These are phyloP conservation scores for Phytophthora pseudosyringae DNA, from an alignment of 352 stramenopile species.

Conservation along the genomic window DNA sequence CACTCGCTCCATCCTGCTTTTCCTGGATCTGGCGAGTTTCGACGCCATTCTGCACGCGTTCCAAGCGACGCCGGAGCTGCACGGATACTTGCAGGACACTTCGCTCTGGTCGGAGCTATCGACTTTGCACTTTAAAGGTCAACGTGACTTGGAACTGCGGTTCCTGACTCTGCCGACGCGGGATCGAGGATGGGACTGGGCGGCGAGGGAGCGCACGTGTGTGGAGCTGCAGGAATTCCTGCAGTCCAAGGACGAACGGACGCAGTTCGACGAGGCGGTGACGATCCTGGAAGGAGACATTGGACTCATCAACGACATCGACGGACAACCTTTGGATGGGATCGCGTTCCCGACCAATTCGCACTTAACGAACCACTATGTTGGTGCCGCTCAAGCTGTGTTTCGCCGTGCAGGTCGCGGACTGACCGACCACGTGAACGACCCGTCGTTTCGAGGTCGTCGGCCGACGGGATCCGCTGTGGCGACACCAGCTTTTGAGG, in stretches of 20 bases:
- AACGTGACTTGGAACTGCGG: constrained; percentile 26
- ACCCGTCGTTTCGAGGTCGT: constrained; percentile 32
- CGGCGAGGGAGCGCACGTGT: constrained; percentile 28
- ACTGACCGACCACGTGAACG: constrained; percentile 40
- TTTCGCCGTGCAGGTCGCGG: constrained; percentile 51
- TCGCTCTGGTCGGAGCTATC: constrained; percentile 49
- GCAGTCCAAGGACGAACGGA: constrained; percentile 35
- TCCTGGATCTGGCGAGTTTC: constrained; percentile 30
- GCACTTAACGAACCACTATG: constrained; percentile 45
- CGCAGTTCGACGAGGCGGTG: constrained; percentile 36
- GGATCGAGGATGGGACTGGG: constrained; percentile 39
- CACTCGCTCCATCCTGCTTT: constrained; percentile 28
- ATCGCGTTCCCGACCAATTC: constrained; percentile 61
- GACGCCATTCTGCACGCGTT: constrained; percentile 17
- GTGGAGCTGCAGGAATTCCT: constrained; percentile 48
- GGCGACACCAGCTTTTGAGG: constrained; percentile 57
- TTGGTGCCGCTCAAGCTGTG: constrained; percentile 47
- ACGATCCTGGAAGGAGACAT: constrained; percentile 47
- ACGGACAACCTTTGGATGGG: constrained; percentile 32
- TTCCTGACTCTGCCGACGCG: constrained; percentile 28
- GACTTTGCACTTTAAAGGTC: constrained; percentile 29
- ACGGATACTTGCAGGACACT: constrained; percentile 37
- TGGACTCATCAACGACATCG: constrained; percentile 38
- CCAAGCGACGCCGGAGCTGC: constrained; percentile 17
- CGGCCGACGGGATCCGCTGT: constrained; percentile 44